Conservation (phyloP, 371 early-diverging fungal genomes). For the Mortierella sp. region DNA sequence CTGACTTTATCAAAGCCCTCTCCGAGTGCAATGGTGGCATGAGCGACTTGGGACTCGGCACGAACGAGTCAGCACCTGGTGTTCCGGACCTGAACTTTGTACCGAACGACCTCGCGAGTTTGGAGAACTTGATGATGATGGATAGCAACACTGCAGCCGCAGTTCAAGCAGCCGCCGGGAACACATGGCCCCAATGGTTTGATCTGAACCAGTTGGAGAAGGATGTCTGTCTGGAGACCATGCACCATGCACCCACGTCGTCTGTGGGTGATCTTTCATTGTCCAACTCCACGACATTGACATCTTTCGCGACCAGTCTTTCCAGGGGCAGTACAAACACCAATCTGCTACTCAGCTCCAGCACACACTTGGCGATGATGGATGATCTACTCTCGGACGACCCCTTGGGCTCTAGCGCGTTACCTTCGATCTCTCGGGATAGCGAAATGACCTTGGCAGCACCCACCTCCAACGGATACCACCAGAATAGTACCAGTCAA, state of each 20-base stretch:
- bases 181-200: conserved; percentile 49
- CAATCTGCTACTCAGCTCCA: conserved; percentile 33
- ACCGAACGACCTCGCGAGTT: conserved; percentile 16
- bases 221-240: too few relatives aligned
- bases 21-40: conserved; percentile 36
- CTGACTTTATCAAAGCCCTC: conserved; percentile 43
- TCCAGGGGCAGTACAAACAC: conserved; percentile 10
- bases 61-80: not conserved
- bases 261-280: conserved; percentile 24
- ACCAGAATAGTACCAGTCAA: conserved; percentile 42
- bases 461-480: conserved; percentile 8
- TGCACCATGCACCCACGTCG: conserved; percentile 31
- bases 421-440: conserved; percentile 2
- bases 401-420: not conserved
- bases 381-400: conserved; percentile 22
- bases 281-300: conserved; percentile 25
- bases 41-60: conserved; percentile 11
- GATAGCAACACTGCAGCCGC: conserved; percentile 32
- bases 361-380: conserved; percentile 45
- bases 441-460: conserved; percentile 23
- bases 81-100: not conserved
- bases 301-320: conserved; percentile 10
- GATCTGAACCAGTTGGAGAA: conserved; percentile 38
- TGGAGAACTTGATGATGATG: conserved; percentile 48
- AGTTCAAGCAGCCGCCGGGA: conserved; percentile 39